A percentile compares a stretch with the other conserved stretches of the same genome.
Conservation (phyloP, 805 yeast genomes). For the Cyberlindnera maritima region DNA sequence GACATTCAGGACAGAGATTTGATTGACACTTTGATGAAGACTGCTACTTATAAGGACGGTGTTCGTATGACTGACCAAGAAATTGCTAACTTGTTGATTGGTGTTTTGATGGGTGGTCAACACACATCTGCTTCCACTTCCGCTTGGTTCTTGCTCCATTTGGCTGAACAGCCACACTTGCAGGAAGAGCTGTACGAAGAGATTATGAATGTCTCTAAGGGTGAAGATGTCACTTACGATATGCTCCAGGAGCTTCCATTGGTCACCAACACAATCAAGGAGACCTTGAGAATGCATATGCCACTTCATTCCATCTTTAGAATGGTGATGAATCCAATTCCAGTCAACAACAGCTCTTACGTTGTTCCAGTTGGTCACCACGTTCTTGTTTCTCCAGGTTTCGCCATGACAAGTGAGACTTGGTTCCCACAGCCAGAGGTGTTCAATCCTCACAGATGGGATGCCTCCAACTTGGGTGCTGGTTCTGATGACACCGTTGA, state of each 20-base stretch:
- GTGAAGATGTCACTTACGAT: slow-evolving; percentile 72
- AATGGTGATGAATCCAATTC: slow-evolving; percentile 74
- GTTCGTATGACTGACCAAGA: slow-evolving; percentile 91
- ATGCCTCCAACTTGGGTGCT: slow-evolving; percentile 27
- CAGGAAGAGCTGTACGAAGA: slow-evolving; percentile 82
- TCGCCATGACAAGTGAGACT: slow-evolving; percentile 69
- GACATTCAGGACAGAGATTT: slow-evolving; percentile 85
- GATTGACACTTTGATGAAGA: slow-evolving; percentile 81
- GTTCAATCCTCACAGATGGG: slow-evolving; percentile 92
- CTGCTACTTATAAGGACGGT: slow-evolving; percentile 90
- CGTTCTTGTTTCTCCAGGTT: slow-evolving; percentile 93
- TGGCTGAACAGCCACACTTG: slow-evolving; percentile 82
- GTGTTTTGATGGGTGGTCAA: slow-evolving; percentile 98
- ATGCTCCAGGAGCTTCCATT: slow-evolving; percentile 78
- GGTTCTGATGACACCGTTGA: slow-evolving; percentile 60
- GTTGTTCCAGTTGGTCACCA: slow-evolving; percentile 88
- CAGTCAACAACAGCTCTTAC: slow-evolving; percentile 74
- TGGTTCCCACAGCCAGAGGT: slow-evolving; percentile 74
- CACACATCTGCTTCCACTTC: slow-evolving; percentile 97
- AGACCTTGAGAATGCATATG: slow-evolving; percentile 92
- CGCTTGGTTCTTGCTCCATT: slow-evolving; percentile 89
- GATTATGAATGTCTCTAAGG: slow-evolving; percentile 59
- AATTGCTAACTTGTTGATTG: slow-evolving; percentile 90
- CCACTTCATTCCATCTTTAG: slow-evolving; percentile 96
- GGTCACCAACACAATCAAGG: slow-evolving; percentile 81